Evolutionary conservation across 1,139 yeast species (phyloP), one percentile per base, ranked within the genome.

Genomic region (Blastobotrys apis): DNA sequence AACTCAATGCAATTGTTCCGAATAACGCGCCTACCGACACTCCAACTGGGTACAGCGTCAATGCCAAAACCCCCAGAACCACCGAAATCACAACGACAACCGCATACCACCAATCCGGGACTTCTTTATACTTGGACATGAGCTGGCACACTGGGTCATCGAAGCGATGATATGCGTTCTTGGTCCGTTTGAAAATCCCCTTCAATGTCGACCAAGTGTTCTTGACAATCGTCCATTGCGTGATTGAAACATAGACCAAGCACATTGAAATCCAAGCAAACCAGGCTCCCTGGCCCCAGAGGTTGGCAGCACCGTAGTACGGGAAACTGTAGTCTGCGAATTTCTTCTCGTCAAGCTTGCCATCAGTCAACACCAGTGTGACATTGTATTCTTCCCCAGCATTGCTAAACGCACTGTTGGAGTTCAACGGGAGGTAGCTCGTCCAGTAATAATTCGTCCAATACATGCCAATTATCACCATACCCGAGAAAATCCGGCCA

Each of bases 41-140:
- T 45, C 62, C 54, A 15, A 53, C 64, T 16, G 60, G 60, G 58
- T 71, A 50, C 74, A 74, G 52, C 49, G 71, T 59, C 17, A 77
- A 68, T 53, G 47, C 74, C 59, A 74, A 48, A 31, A 78, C 69
- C 15, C 75, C 80, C 44, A 78, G 64, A 4, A 67, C 71, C 3
- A 78, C 53, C 2, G 82, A 68, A 26, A 72, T 50, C 6, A 73
- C 48, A 47, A 80, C 63, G 20, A 79, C 67, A 10, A 62, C 45
- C 25, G 74, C 53, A 53, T 73, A 80, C 71, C 77, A 77, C 75
- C 76, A 75, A 47, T 77, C 81, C 15, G 85, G 84, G 33, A 78
- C 84, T 53, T 80, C 84, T 27, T 67, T 68, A 57, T 77, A 77
- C 22, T 60, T 63, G 26, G 67, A 48, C 80, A 77, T 76, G 77